Conservation (phyloP, 306 rosid genomes). For the Carpinus viminea region DNA sequence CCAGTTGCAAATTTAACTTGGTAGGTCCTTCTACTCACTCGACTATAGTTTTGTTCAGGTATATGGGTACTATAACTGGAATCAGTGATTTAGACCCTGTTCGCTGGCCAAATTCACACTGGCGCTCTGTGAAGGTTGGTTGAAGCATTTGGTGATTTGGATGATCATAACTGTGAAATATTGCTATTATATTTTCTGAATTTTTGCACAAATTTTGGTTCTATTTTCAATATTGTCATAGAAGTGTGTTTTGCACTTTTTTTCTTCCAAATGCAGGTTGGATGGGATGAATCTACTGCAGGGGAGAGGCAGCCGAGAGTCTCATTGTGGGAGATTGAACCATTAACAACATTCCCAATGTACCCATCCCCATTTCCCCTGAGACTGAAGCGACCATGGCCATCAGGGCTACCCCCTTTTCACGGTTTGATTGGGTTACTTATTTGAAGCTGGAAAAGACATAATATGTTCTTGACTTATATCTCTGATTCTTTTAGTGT, state of each 20-base stretch:
- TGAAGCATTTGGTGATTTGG: background rate
- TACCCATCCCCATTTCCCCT: slow-evolving; percentile 92
- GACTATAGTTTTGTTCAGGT: slow-evolving; percentile 49
- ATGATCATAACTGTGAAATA: slow-evolving; percentile 7
- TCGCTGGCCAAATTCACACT: slow-evolving; percentile 87
- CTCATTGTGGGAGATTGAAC: slow-evolving; percentile 96
- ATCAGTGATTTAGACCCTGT: slow-evolving; percentile 78
- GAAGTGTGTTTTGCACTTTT: too few relatives aligned
- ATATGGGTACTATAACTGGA: slow-evolving; percentile 92
- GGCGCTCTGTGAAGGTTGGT: slow-evolving; percentile 90
- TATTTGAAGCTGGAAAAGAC: background rate
- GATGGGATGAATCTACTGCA: slow-evolving; percentile 99
- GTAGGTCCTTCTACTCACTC: slow-evolving; percentile 17
- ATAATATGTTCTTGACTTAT: background rate
- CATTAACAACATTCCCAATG: slow-evolving; percentile 96
- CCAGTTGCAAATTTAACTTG: background rate
- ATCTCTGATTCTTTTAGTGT: background rate
- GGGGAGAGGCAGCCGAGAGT: slow-evolving; percentile 99
- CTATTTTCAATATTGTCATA: slow-evolving; percentile 1
- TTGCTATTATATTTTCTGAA: slow-evolving; percentile 32
- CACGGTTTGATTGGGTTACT: slow-evolving; percentile 55
- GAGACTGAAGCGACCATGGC: slow-evolving; percentile 94
- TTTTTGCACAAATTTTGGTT: background rate
- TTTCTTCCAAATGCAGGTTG: slow-evolving; percentile 62
- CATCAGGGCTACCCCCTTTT: slow-evolving; percentile 82